Conservation (phyloP, 768 basidiomycete genomes). For the Trametes cubensis region DNA sequence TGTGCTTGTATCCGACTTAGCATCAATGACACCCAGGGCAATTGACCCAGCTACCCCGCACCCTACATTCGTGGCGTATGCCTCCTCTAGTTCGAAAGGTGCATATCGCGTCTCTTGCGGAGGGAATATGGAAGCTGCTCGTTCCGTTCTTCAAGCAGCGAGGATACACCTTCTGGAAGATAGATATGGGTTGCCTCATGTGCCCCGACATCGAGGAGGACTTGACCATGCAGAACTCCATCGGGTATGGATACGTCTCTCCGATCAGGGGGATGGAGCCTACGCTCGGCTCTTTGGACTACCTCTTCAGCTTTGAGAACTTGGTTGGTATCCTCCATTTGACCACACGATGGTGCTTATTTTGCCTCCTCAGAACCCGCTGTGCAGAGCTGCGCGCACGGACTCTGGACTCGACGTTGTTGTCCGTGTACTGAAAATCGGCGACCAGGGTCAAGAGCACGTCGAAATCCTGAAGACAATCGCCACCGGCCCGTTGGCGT, state of each 20-base stretch:
- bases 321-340: neutral
- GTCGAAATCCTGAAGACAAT: constrained; percentile 30
- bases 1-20: no score
- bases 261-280: neutral
- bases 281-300: neutral
- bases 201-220: neutral
- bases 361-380: neutral
- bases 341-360: neutral
- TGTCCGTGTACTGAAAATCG: constrained; percentile 1
- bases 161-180: constrained; percentile 1
- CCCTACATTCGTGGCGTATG: neutral
- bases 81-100: neutral
- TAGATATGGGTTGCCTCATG: neutral
- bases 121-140: neutral
- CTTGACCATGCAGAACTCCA: neutral
- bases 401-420: constrained; percentile 6
- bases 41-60: neutral
- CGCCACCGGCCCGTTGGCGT: constrained; percentile 22
- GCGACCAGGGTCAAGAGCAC: constrained; percentile 3
- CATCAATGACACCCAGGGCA: no score
- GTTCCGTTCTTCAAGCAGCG: constrained; percentile 1
- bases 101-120: neutral
- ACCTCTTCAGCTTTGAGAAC: neutral
- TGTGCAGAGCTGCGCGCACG: constrained; percentile 1
- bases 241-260: neutral